phyloP scores from a whole-genome alignment of 2,329 filamentous ascomycete genomes.

The Apiospora rasikravindrae region DNA sequence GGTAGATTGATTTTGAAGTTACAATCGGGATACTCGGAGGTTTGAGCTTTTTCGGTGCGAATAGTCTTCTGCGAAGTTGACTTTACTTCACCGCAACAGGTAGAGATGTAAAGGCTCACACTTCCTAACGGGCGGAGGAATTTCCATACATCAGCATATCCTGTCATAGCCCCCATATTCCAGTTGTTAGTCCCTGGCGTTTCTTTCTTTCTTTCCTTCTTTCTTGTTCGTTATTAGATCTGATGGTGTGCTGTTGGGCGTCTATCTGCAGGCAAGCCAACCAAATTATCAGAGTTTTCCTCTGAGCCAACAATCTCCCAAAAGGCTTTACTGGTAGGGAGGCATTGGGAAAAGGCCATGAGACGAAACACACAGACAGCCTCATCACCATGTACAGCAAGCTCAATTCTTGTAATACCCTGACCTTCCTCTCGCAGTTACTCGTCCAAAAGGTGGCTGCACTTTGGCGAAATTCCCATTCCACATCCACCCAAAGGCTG shows the following conservation, averaged over 20 bases:
- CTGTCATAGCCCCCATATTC: neutral
- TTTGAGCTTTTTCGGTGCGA: neutral
- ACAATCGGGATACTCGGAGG: neutral
- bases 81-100: neutral
- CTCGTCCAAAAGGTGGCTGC: too few relatives aligned
- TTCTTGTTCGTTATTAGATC: neutral
- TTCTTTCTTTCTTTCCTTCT: too few relatives aligned
- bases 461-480: neutral
- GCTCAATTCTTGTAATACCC: too few relatives aligned
- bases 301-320: neutral
- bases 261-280: neutral
- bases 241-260: neutral
- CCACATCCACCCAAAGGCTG: neutral
- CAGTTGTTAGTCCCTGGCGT: neutral
- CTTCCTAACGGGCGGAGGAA: too few relatives aligned
- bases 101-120: neutral
- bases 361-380: neutral
- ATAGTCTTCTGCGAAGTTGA: neutral
- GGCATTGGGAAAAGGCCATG: neutral
- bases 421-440: too few relatives aligned
- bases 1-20: neutral
- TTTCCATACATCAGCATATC: too few relatives aligned
- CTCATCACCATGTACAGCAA: too few relatives aligned
- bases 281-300: neutral
- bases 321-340: neutral